Evolutionary conservation across 164 flowering plant species (phyloP).

Genomic region (Platanus orientalis): DNA sequence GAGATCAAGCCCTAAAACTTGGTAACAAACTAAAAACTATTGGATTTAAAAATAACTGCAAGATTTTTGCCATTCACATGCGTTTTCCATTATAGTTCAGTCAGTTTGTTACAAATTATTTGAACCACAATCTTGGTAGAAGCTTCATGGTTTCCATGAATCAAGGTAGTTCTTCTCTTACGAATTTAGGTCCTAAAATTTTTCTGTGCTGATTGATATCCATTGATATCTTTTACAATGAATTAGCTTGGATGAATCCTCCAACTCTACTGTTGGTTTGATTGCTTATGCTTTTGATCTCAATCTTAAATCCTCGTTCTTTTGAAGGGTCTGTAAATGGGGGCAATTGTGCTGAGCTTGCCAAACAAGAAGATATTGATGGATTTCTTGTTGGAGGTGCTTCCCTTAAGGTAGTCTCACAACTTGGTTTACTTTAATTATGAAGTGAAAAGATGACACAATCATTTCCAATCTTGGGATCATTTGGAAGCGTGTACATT

Average conservation of each 20-base stretch:
- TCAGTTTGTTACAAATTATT: neutral
- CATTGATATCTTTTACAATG: no score
- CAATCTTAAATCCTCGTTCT: neutral
- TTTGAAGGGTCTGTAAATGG: slow-evolving; percentile 90
- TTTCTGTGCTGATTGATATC: neutral
- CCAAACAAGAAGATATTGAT: slow-evolving; percentile 94
- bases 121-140: neutral
- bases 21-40: neutral
- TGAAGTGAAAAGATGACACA: no score
- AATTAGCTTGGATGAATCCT: slow-evolving; percentile 3
- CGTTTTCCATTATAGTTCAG: neutral
- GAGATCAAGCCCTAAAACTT: neutral
- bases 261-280: neutral
- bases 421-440: no score
- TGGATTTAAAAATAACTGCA: neutral
- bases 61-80: neutral
- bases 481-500: neutral
- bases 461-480: no score
- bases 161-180: neutral
- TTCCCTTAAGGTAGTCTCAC: slow-evolving; percentile 72
- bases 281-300: neutral
- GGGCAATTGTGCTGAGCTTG: slow-evolving; percentile 86
- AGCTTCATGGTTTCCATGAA: neutral
- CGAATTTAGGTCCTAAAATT: neutral
- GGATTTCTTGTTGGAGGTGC: slow-evolving; percentile 99